phyloP scores from a whole-genome alignment of 2,329 filamentous ascomycete genomes.

The Epichloe glyceriae region DNA sequence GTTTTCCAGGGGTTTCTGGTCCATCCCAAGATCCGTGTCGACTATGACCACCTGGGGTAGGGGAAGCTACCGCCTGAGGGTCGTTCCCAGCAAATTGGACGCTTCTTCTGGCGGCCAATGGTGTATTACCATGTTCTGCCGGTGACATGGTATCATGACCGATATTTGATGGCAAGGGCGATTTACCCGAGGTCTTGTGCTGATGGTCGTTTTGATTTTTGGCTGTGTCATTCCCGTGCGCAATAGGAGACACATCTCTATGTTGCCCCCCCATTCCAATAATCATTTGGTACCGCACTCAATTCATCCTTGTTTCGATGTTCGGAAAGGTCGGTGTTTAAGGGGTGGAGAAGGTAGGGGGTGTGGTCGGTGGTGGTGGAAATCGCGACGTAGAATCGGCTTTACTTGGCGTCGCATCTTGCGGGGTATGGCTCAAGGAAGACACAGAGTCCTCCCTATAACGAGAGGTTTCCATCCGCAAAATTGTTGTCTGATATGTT shows the following conservation, averaged over 20 bases:
- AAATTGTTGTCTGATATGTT: not conserved
- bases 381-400: constrained; percentile 4
- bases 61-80: constrained; percentile 30
- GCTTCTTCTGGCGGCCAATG: constrained; percentile 33
- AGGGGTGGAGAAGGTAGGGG: constrained; percentile 5
- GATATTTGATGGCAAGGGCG: not conserved
- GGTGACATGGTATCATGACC: not conserved
- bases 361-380: constrained; percentile 5
- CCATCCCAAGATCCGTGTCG: constrained; percentile 56
- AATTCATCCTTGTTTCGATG: not conserved
- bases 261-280: constrained; percentile 11
- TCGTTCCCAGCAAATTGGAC: constrained; percentile 62
- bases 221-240: not conserved
- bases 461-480: not conserved
- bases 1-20: constrained; percentile 44
- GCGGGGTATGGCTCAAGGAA: constrained; percentile 8
- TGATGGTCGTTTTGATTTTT: not conserved
- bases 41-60: constrained; percentile 31
- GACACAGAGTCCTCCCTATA: constrained; percentile 10
- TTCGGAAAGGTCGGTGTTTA: constrained; percentile 1
- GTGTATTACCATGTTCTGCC: not conserved
- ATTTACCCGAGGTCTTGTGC: not conserved
- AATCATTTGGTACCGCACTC: constrained; percentile 5
- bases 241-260: constrained; percentile 2
- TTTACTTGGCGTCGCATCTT: constrained; percentile 5